phyloP scores from a whole-genome alignment of 495 filamentous ascomycete genomes.

The Pyrenopolyporus hunteri region DNA sequence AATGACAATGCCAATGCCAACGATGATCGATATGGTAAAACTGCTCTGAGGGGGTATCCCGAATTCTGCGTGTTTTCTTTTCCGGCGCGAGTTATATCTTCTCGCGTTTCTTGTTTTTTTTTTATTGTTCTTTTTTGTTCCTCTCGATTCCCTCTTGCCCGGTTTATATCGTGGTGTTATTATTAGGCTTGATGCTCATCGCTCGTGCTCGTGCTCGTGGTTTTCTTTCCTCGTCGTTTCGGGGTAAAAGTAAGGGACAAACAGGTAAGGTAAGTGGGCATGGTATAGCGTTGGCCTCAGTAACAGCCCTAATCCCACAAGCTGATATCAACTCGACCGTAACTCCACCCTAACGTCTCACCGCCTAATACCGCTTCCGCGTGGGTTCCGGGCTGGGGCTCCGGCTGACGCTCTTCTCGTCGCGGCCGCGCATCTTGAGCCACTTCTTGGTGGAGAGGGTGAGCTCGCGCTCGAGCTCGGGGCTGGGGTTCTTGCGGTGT shows the following conservation, averaged over 20 bases:
- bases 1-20: not conserved
- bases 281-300: too few relatives aligned
- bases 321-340: too few relatives aligned
- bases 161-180: not conserved
- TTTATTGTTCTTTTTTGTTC: too few relatives aligned
- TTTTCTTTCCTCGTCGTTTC: too few relatives aligned
- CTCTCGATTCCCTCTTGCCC: not conserved
- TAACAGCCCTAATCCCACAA: too few relatives aligned
- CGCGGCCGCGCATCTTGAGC: constrained; percentile 83
- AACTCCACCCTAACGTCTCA: not conserved
- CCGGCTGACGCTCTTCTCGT: constrained; percentile 78
- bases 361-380: constrained; percentile 64
- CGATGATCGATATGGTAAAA: not conserved
- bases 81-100: not conserved
- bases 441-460: constrained; percentile 93
- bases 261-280: too few relatives aligned
- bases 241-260: too few relatives aligned
- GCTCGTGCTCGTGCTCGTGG: not conserved
- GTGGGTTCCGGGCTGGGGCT: constrained; percentile 81
- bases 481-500: constrained; percentile 89
- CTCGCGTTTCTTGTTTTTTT: not conserved
- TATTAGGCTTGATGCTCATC: not conserved
- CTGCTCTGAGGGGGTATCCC: not conserved
- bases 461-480: constrained; percentile 87
- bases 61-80: not conserved